Evolutionary conservation across 805 yeast species (phyloP).

Genomic region (Candida endomychidarum): DNA sequence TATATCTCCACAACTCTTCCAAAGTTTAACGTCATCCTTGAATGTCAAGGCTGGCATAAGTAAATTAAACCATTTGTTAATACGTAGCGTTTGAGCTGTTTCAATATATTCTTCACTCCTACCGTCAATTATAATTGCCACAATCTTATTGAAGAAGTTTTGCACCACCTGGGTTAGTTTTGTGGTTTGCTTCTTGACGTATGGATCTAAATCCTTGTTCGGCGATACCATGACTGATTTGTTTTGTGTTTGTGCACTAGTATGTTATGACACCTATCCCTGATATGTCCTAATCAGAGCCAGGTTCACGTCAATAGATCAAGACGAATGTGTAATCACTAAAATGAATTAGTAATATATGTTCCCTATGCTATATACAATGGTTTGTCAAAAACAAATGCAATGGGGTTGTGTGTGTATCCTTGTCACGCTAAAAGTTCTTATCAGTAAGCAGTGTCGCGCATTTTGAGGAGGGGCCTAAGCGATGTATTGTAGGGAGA

Average conservation of each 20-base stretch:
- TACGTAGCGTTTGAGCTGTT: conserved; percentile 20
- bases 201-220: conserved; percentile 15
- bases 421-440: conserved; percentile 5
- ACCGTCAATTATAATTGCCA: conserved; percentile 54
- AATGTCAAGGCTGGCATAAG: conserved; percentile 41
- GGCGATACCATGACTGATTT: conserved; percentile 14
- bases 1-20: conserved; percentile 52
- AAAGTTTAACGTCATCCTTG: conserved; percentile 59
- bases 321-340: conserved; percentile 1
- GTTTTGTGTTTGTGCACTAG: neutral
- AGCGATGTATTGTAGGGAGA: conserved; percentile 2
- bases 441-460: conserved; percentile 7
- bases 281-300: no score
- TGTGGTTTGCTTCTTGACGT: conserved; percentile 27
- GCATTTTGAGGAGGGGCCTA: neutral
- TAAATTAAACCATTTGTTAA: conserved; percentile 65
- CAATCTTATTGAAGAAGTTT: conserved; percentile 65
- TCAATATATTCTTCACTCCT: conserved; percentile 23
- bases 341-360: conserved; percentile 3
- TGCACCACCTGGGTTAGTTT: conserved; percentile 47
- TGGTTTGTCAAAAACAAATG: neutral
- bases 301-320: no score
- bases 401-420: conserved; percentile 1
- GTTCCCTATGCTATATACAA: neutral
- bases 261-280: neutral